These are phyloP conservation scores for Yarrowia sp. DNA, from an alignment of 805 yeast species.

Conservation along the genomic window DNA sequence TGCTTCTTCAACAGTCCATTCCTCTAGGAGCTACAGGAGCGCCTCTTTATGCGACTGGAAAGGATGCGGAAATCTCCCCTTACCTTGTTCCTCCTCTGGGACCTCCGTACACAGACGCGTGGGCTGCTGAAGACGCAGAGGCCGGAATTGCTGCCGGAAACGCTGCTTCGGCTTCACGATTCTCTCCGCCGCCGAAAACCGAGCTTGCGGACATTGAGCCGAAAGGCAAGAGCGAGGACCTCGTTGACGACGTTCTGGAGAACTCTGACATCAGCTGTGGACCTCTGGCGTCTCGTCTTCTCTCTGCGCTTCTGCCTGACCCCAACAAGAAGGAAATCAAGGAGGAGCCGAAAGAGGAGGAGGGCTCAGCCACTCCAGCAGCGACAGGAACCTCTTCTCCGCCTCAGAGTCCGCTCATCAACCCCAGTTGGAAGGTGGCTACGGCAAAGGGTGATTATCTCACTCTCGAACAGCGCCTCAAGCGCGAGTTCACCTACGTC, in stretches of 20 bases:
- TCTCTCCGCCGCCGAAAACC: constrained; percentile 50
- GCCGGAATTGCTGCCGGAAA: constrained; percentile 32
- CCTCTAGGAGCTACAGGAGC: constrained; percentile 53
- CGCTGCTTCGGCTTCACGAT: constrained; percentile 40
- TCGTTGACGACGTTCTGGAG: constrained; percentile 69
- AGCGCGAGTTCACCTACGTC: constrained; percentile 85
- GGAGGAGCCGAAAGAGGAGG: constrained; percentile 20
- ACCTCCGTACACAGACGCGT: constrained; percentile 75
- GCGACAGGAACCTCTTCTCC: constrained; percentile 6
- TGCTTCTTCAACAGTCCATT: constrained; percentile 67
- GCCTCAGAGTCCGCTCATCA: constrained; percentile 19
- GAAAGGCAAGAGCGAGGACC: constrained; percentile 63
- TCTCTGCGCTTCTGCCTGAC: constrained; percentile 72
- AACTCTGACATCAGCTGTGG: constrained; percentile 85
- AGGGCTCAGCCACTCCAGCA: not conserved
- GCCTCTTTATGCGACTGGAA: constrained; percentile 51
- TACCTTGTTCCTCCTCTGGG: constrained; percentile 87
- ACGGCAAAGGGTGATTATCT: constrained; percentile 67
- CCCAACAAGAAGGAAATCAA: constrained; percentile 33
- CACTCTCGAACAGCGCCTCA: constrained; percentile 84
- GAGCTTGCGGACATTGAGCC: constrained; percentile 51
- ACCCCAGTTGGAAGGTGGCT: constrained; percentile 56
- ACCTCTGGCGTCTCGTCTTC: constrained; percentile 81
- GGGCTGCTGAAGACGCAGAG: constrained; percentile 80
- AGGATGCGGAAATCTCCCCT: constrained; percentile 58